Evolutionary conservation across 768 basidiomycete genomes (phyloP).

Genomic region (Xerocomus spinulosus): DNA sequence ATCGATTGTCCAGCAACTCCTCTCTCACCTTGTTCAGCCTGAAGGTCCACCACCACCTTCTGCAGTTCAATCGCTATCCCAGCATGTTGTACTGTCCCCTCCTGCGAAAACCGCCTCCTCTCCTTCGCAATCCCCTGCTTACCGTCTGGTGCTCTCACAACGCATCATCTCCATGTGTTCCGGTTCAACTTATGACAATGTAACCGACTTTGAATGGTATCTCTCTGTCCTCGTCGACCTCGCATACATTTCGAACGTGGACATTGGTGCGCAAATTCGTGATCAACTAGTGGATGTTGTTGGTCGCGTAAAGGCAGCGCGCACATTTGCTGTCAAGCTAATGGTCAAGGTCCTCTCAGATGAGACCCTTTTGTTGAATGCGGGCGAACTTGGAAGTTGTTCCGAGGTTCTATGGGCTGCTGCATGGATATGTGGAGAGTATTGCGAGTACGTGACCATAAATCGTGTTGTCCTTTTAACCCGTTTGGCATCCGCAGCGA

Average conservation of each 20-base stretch:
- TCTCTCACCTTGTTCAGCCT: conserved; percentile 74
- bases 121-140: conserved; percentile 73
- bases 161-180: conserved; percentile 86
- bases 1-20: conserved; percentile 83
- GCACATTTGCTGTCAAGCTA: conserved; percentile 77
- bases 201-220: conserved; percentile 97
- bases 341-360: conserved; percentile 82
- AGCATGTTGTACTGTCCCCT: conserved; percentile 44
- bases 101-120: conserved; percentile 37
- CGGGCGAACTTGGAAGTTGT: conserved; percentile 67
- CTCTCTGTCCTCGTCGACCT: conserved; percentile 91
- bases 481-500: conserved; percentile 45
- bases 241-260: conserved; percentile 78
- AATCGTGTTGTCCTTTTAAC: neutral
- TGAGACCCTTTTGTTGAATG: conserved; percentile 64
- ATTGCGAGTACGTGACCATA: conserved; percentile 62
- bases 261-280: conserved; percentile 72
- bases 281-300: conserved; percentile 86
- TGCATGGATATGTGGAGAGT: conserved; percentile 96
- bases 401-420: conserved; percentile 89
- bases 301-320: conserved; percentile 69
- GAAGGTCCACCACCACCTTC: conserved; percentile 53
- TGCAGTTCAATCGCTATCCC: conserved; percentile 49
- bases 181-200: conserved; percentile 76
- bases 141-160: conserved; percentile 78